These are phyloP conservation scores for Emergomyces africanus DNA, from an alignment of 2,329 filamentous ascomycete genomes.

Conservation along the genomic window DNA sequence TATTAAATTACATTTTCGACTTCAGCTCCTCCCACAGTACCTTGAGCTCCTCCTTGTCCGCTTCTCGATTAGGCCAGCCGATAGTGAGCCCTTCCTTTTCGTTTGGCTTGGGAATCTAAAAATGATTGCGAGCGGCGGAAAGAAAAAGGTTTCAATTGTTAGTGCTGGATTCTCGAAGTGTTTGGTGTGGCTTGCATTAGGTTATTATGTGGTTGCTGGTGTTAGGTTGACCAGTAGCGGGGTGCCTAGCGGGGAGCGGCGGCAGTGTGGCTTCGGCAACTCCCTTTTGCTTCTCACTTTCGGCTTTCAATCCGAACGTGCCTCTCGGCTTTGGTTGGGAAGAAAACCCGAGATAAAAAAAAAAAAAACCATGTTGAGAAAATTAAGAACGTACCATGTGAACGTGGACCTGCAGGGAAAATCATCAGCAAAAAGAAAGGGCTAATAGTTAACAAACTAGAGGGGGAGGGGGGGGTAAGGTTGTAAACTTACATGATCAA, in stretches of 20 bases:
- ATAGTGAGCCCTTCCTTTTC: slow-evolving; percentile 65
- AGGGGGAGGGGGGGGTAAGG: neutral
- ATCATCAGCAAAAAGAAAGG: slow-evolving; percentile 3
- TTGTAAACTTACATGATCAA: slow-evolving; percentile 60
- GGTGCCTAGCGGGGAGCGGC: too few relatives aligned
- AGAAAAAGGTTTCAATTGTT: neutral
- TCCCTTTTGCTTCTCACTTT: neutral
- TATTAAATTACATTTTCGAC: slow-evolving; percentile 58
- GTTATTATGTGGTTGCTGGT: neutral
- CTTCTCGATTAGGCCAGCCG: slow-evolving; percentile 61
- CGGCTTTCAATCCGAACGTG: neutral
- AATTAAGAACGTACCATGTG: slow-evolving; percentile 55
- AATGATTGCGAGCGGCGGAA: neutral
- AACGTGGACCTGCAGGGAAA: slow-evolving; percentile 61
- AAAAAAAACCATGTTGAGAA: neutral
- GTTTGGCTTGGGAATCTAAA: slow-evolving; percentile 90
- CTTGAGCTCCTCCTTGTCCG: slow-evolving; percentile 75
- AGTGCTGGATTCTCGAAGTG: slow-evolving; percentile 2
- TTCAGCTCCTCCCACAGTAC: slow-evolving; percentile 71
- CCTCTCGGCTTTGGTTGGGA: neutral
- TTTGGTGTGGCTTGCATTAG: neutral
- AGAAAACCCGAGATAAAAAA: neutral
- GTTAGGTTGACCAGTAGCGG: neutral
- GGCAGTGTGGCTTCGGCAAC: neutral
- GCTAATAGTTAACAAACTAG: neutral